These are phyloP conservation scores for Tetradesmus obliquus DNA, from an alignment of 139 green algal species.

Conservation along the genomic window DNA sequence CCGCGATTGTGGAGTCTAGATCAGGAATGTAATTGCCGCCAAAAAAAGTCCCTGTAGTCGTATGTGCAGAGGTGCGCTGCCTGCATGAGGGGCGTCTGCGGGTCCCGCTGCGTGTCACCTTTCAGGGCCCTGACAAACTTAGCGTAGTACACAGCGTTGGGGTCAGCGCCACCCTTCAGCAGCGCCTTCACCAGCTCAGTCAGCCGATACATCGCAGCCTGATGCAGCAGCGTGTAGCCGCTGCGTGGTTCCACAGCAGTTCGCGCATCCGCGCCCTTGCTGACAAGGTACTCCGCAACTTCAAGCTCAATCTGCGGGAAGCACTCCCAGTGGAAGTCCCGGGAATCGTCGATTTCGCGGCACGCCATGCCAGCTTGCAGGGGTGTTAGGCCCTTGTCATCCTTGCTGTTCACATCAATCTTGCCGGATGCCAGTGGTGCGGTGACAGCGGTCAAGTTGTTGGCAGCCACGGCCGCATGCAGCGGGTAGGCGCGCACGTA, in stretches of 20 bases:
- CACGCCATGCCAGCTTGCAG: slow-evolving; percentile 1
- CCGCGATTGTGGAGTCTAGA: background rate
- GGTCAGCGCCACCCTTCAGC: slow-evolving; percentile 7
- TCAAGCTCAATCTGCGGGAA: background rate
- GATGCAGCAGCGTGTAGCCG: slow-evolving; percentile 12
- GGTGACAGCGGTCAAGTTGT: background rate
- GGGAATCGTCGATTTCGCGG: background rate
- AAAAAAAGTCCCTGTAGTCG: background rate
- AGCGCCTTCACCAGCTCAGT: background rate
- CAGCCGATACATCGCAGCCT: background rate
- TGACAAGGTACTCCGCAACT: background rate
- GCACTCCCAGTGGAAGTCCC: background rate
- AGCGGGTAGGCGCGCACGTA: background rate
- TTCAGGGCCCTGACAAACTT: too few relatives aligned
- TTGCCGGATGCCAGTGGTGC: background rate
- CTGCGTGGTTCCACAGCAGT: background rate
- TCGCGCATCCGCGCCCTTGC: slow-evolving; percentile 8
- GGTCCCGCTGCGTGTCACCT: background rate
- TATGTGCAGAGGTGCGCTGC: background rate
- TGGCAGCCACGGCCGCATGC: slow-evolving; percentile 12
- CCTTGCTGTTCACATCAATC: background rate
- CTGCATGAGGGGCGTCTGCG: background rate
- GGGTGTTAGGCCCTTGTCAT: slow-evolving; percentile 2
- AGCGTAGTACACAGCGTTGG: slow-evolving; percentile 1
- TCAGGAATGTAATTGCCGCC: background rate